phyloP scores from a whole-genome alignment of 441 rosid species.

The Jatropha multifida region DNA sequence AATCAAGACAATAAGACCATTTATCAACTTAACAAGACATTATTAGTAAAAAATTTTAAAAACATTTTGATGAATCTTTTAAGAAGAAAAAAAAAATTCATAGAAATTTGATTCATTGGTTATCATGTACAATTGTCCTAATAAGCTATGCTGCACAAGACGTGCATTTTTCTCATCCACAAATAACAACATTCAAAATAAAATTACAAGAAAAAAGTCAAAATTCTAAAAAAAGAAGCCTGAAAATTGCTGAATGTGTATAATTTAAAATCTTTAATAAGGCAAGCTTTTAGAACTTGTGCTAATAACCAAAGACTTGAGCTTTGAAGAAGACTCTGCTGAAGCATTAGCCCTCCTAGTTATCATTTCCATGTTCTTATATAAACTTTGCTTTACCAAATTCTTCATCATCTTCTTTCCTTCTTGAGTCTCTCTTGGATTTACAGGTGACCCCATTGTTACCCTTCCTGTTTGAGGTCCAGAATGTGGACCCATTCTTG shows the following conservation, averaged over 20 bases:
- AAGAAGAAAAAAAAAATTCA: background rate
- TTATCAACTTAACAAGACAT: too few species aligned
- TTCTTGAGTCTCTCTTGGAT: slow-evolving; percentile 50
- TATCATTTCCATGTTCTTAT: slow-evolving; percentile 89
- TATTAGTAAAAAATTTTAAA: too few species aligned
- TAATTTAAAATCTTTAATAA: slow-evolving; percentile 32
- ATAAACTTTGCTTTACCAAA: slow-evolving; percentile 80
- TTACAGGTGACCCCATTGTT: slow-evolving; percentile 58
- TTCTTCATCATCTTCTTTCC: slow-evolving; percentile 77
- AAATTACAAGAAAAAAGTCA: background rate
- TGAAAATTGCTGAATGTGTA: background rate
- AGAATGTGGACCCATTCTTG: slow-evolving; percentile 83
- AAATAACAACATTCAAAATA: background rate
- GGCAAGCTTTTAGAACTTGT: slow-evolving; percentile 93
- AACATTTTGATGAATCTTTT: background rate
- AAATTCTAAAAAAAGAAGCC: background rate
- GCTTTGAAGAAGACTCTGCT: slow-evolving; percentile 36
- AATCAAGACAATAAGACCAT: too few species aligned
- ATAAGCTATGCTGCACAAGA: slow-evolving; percentile 26
- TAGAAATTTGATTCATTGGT: background rate
- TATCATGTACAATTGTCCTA: slow-evolving; percentile 27
- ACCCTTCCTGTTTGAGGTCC: slow-evolving; percentile 72
- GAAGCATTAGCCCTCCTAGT: slow-evolving; percentile 58
- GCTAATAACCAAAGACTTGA: slow-evolving; percentile 66
- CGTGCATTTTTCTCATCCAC: slow-evolving; percentile 6